phyloP scores from a whole-genome alignment of 202 grass and related monocot species.

The Carex sylvatica region DNA sequence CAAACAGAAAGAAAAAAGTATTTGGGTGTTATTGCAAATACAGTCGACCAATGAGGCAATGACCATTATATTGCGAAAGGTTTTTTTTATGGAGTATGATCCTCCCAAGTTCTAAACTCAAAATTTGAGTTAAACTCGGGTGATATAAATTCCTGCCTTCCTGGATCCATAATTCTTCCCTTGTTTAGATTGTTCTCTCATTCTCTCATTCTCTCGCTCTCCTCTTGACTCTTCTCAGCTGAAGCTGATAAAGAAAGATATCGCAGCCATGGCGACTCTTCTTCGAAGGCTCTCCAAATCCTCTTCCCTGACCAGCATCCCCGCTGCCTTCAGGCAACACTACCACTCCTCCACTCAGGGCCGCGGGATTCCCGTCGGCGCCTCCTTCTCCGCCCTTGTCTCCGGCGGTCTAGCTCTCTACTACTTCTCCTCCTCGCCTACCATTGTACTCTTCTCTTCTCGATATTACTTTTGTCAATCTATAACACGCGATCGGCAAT shows the following conservation, averaged over 20 bases:
- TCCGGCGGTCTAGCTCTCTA: constrained; percentile 49
- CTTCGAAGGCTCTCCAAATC: constrained; percentile 25
- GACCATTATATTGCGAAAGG: too few relatives aligned
- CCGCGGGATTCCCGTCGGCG: constrained; percentile 38
- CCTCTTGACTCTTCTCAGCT: neutral
- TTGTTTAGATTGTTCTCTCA: neutral
- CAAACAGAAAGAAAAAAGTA: too few relatives aligned
- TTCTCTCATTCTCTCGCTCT: neutral
- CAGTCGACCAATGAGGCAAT: too few relatives aligned
- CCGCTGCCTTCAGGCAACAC: constrained; percentile 5
- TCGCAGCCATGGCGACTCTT: constrained; percentile 22
- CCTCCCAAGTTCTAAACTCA: too few relatives aligned
- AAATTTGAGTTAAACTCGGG: too few relatives aligned
- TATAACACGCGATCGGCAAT: neutral
- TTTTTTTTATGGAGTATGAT: too few relatives aligned
- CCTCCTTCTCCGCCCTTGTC: constrained; percentile 40
- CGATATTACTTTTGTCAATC: neutral
- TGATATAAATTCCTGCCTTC: too few relatives aligned
- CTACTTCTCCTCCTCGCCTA: constrained; percentile 42
- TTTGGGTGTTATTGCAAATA: too few relatives aligned
- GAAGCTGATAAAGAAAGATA: neutral
- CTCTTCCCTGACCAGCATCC: neutral
- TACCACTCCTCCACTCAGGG: constrained; percentile 23
- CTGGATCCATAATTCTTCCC: neutral
- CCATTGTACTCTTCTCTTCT: constrained; percentile 41